Evolutionary conservation across 208 protist species (phyloP), one percentile per base, ranked within the genome.

Genomic region (Trypanosoma mega): DNA sequence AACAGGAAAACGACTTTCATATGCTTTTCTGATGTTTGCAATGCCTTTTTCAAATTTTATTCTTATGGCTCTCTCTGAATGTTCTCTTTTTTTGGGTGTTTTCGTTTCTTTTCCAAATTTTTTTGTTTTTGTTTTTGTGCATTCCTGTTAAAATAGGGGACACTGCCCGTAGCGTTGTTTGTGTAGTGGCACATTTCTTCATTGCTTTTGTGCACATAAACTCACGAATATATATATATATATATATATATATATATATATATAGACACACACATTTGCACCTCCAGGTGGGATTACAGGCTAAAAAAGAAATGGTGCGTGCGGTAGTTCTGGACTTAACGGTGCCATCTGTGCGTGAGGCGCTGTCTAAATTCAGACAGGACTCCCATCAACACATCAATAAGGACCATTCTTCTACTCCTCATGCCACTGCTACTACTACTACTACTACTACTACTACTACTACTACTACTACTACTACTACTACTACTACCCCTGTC

Each of bases 261-360:
- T n/a, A n/a, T n/a, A n/a, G n/a, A n/a, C n/a, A n/a, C n/a, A n/a
- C n/a, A n/a, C n/a, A n/a, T n/a, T n/a, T n/a, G n/a, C n/a, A n/a
- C n/a, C n/a, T n/a, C n/a, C n/a, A n/a, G n/a, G n/a, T n/a, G n/a
- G n/a, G n/a, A 12, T n/a, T n/a, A 30, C 3, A 59, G 9, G 44
- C 34, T 55, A n/a, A 50, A 49, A 26, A 23, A 57, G 29, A 5
- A 54, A 48, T 68, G 55, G 74, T 81, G 54, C 74, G 54, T 29
- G 33, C 57, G 3, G 60, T 74, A 23, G 27, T 68, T 12, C 29
- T 54, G 2, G 56, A 65, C 12, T 62, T 85, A 0, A 56, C 64
- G 18, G 46, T 85, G 3, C 61, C 68, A 2, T 85, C 78, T 2
- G 62, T 85, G 62, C 69, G 65, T 23, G 53, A 65, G 21, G 73